phyloP scores from a whole-genome alignment of 208 protist species.

The Leishmania tarentolae region DNA sequence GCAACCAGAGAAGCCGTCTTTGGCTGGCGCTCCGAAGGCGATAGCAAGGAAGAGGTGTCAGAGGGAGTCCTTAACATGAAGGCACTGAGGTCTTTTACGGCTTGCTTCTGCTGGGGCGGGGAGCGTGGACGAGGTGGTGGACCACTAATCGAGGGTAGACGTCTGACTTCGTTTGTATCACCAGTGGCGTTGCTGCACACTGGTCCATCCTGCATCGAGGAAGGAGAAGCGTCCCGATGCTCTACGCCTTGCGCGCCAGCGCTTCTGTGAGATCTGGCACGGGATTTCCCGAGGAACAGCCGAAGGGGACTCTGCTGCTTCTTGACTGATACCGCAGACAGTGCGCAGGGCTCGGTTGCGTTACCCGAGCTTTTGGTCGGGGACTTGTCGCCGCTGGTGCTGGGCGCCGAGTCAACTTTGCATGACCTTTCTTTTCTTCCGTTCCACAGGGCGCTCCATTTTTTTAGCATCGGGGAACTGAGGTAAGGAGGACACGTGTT shows the following conservation, averaged over 20 bases:
- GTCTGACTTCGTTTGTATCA: background rate
- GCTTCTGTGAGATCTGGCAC: background rate
- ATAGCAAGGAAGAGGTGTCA: background rate
- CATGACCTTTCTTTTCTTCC: background rate
- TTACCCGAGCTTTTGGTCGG: too few species aligned
- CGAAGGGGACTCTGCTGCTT: background rate
- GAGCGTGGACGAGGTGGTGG: background rate
- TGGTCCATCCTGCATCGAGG: background rate
- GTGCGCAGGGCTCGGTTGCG: background rate
- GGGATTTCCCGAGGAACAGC: background rate
- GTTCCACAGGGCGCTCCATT: background rate
- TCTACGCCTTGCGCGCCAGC: background rate
- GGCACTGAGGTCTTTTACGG: background rate
- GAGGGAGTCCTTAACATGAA: background rate
- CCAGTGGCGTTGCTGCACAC: background rate
- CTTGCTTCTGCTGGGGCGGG: background rate
- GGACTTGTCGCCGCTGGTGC: background rate
- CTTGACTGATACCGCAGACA: background rate
- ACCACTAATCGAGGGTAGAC: background rate
- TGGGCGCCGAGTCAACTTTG: background rate
- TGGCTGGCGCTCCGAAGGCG: background rate
- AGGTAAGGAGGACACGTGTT: background rate
- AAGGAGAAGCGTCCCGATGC: background rate
- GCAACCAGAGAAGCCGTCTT: background rate
- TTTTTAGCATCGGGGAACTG: background rate